Evolutionary conservation across 2,329 filamentous ascomycete species (phyloP).

Genomic region (Colletotrichum aenigma): DNA sequence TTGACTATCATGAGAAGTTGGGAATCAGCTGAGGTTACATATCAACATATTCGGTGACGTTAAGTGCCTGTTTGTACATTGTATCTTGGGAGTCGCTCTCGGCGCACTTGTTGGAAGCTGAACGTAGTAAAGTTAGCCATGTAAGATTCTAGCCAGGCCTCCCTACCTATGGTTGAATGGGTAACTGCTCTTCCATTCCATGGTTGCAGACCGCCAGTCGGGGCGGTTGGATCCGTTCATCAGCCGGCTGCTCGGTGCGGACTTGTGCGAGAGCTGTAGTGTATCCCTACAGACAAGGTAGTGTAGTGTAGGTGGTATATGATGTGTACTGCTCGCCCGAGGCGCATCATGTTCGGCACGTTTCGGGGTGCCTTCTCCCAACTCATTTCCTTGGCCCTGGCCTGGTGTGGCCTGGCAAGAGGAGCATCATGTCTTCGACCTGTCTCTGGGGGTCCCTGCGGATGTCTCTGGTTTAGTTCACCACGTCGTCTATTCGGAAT

Average conservation of each 20-base stretch:
- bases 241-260: neutral
- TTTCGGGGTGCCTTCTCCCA: neutral
- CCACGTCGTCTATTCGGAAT: neutral
- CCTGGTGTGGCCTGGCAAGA: neutral
- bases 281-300: no score
- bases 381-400: neutral
- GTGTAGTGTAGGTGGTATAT: neutral
- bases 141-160: neutral
- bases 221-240: neutral
- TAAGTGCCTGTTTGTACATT: neutral
- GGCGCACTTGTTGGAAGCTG: neutral
- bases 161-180: neutral
- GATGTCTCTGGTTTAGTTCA: neutral
- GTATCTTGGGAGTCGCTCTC: neutral
- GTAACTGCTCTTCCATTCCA: neutral
- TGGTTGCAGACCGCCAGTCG: neutral
- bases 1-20: constrained; percentile 24
- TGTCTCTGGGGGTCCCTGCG: neutral
- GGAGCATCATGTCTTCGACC: neutral
- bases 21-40: constrained; percentile 25
- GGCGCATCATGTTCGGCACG: neutral
- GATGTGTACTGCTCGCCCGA: neutral
- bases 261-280: neutral
- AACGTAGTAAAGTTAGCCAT: neutral
- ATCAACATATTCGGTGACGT: neutral